These are phyloP conservation scores for Herpetomonas tarakana DNA, from an alignment of 208 protist genomes.

Conservation along the genomic window DNA sequence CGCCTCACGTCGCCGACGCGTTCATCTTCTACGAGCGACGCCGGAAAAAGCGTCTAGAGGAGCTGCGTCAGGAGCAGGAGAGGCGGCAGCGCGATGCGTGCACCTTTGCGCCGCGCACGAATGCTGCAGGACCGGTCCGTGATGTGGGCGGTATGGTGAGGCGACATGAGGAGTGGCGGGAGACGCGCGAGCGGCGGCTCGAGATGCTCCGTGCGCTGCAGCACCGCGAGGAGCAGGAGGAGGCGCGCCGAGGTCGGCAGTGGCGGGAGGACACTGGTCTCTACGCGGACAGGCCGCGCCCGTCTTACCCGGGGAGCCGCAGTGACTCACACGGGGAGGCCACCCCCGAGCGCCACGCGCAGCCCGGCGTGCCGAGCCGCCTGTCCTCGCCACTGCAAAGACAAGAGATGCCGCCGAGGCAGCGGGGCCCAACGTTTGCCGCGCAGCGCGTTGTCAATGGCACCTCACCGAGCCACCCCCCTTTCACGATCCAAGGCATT, in stretches of 20 bases:
- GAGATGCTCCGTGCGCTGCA: slow-evolving; percentile 32
- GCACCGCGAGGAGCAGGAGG: slow-evolving; percentile 29
- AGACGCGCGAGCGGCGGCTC: slow-evolving; percentile 35
- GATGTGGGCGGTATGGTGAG: slow-evolving; percentile 18
- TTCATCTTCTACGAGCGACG: slow-evolving; percentile 42
- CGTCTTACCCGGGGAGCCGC: too few relatives aligned
- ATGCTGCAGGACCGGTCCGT: slow-evolving; percentile 1
- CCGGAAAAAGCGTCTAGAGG: slow-evolving; percentile 30
- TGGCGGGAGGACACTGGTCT: background rate
- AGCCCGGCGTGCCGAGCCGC: too few relatives aligned
- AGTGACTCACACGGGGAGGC: too few relatives aligned
- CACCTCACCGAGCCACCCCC: too few relatives aligned
- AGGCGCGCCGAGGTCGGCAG: background rate
- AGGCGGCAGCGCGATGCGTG: slow-evolving; percentile 37
- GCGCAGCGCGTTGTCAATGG: too few relatives aligned
- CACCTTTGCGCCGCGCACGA: slow-evolving; percentile 39
- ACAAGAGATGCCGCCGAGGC: too few relatives aligned
- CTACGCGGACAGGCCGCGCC: background rate
- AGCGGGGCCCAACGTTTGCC: too few relatives aligned
- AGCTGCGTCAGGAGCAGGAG: slow-evolving; percentile 32
- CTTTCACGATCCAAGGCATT: too few relatives aligned
- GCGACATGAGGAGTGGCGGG: slow-evolving; percentile 38
- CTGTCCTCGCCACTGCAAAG: too few relatives aligned
- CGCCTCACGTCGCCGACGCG: slow-evolving; percentile 23
- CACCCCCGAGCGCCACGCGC: too few relatives aligned